Evolutionary conservation across 2,329 filamentous ascomycete genomes (phyloP).

Genomic region (Aurifilum marmelostoma): DNA sequence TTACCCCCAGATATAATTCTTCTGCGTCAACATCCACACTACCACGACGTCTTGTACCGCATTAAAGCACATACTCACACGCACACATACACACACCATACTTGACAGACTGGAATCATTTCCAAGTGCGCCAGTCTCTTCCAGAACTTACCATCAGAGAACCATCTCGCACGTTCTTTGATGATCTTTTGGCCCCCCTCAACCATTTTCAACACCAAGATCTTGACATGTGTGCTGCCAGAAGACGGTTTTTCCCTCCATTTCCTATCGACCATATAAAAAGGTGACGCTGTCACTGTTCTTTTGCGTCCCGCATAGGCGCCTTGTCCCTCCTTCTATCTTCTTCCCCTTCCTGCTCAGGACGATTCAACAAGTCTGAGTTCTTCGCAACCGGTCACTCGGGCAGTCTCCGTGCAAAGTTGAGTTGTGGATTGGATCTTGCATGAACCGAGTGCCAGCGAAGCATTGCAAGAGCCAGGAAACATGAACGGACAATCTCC

Average conservation of each 20-base stretch:
- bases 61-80: slow-evolving; percentile 21
- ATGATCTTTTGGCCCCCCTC: slow-evolving; percentile 32
- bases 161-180: slow-evolving; percentile 43
- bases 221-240: slow-evolving; percentile 61
- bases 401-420: background rate
- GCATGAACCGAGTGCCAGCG: slow-evolving; percentile 36
- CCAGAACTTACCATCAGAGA: slow-evolving; percentile 42
- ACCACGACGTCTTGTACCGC: slow-evolving; percentile 9
- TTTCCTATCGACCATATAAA: slow-evolving; percentile 64
- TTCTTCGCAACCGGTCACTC: background rate
- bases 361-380: background rate
- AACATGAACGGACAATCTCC: slow-evolving; percentile 49
- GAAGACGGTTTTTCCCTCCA: slow-evolving; percentile 57
- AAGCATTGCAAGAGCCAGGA: slow-evolving; percentile 41
- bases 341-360: background rate
- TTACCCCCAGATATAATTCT: slow-evolving; percentile 12
- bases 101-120: slow-evolving; percentile 38
- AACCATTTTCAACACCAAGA: slow-evolving; percentile 38
- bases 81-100: no score
- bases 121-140: slow-evolving; percentile 44
- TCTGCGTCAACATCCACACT: slow-evolving; percentile 26
- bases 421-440: slow-evolving; percentile 28
- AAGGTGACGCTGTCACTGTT: slow-evolving; percentile 59
- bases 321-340: slow-evolving; percentile 38
- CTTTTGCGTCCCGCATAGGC: slow-evolving; percentile 52